These are phyloP conservation scores for Inga laurina DNA, from an alignment of 306 rosid genomes.

Conservation along the genomic window DNA sequence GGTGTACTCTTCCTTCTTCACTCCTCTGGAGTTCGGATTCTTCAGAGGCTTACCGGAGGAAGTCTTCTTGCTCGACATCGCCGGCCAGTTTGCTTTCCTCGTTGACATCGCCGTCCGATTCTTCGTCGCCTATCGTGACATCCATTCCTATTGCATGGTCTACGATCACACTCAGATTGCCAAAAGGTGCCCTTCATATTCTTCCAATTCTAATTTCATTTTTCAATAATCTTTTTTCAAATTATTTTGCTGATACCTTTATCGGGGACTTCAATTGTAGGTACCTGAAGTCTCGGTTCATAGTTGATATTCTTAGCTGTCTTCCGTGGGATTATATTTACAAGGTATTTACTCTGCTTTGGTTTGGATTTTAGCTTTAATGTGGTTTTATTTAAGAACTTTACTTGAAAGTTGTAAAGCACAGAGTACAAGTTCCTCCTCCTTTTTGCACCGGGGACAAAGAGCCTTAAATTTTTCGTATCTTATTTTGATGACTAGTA, in stretches of 20 bases:
- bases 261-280: conserved; percentile 1
- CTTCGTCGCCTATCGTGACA: conserved; percentile 55
- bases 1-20: conserved; percentile 71
- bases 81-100: conserved; percentile 64
- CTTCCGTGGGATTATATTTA: conserved; percentile 73
- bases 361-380: neutral
- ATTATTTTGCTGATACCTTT: neutral
- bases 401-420: too few relatives aligned
- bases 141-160: conserved; percentile 48
- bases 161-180: conserved; percentile 47
- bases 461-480: too few relatives aligned
- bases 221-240: neutral
- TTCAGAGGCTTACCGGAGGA: conserved; percentile 62
- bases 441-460: too few relatives aligned
- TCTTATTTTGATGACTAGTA: too few relatives aligned
- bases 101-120: conserved; percentile 53
- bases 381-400: neutral
- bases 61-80: conserved; percentile 66
- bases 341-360: conserved; percentile 38
- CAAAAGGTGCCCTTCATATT: conserved; percentile 32
- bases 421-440: too few relatives aligned
- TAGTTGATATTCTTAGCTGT: conserved; percentile 53
- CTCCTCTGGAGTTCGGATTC: conserved; percentile 75
- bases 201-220: too few relatives aligned
- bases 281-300: conserved; percentile 62